Conservation (phyloP, 768 basidiomycete genomes). For the Phallus indusiatus region DNA sequence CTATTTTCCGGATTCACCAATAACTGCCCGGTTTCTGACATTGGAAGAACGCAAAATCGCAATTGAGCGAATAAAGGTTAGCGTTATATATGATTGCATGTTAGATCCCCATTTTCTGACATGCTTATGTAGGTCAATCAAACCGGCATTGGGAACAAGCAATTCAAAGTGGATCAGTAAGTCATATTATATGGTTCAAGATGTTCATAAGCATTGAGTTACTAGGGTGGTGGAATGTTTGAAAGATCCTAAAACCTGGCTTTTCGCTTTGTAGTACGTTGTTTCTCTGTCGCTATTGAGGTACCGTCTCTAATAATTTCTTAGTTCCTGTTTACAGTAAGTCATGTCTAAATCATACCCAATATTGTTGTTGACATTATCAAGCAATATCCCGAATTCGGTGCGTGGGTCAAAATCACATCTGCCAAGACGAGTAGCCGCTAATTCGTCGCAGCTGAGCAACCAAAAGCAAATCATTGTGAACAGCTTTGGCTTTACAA, state of each 20-base stretch:
- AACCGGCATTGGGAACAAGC: constrained; percentile 76
- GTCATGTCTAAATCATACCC: too few relatives aligned
- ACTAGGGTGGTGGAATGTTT: constrained; percentile 60
- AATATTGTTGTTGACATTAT: too few relatives aligned
- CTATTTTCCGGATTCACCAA: constrained; percentile 67
- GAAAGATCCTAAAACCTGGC: constrained; percentile 63
- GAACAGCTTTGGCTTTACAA: constrained; percentile 53
- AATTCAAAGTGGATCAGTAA: constrained; percentile 72
- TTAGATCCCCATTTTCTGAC: background rate
- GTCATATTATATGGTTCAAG: too few relatives aligned
- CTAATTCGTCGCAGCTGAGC: constrained; percentile 36
- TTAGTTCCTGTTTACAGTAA: too few relatives aligned
- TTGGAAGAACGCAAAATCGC: constrained; percentile 51
- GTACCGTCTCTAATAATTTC: too few relatives aligned
- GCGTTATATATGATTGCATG: constrained; percentile 16
- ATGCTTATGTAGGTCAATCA: constrained; percentile 49
- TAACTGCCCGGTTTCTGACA: constrained; percentile 67
- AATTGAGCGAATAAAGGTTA: constrained; percentile 56
- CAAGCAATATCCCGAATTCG: too few relatives aligned
- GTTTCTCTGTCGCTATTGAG: too few relatives aligned
- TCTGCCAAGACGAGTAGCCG: too few relatives aligned
- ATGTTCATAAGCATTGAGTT: background rate
- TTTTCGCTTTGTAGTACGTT: constrained; percentile 60
- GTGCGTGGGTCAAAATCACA: too few relatives aligned
- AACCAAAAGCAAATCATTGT: constrained; percentile 61